Conservation (phyloP, 768 basidiomycete genomes). For the Phanerodontia chrysosporium region DNA sequence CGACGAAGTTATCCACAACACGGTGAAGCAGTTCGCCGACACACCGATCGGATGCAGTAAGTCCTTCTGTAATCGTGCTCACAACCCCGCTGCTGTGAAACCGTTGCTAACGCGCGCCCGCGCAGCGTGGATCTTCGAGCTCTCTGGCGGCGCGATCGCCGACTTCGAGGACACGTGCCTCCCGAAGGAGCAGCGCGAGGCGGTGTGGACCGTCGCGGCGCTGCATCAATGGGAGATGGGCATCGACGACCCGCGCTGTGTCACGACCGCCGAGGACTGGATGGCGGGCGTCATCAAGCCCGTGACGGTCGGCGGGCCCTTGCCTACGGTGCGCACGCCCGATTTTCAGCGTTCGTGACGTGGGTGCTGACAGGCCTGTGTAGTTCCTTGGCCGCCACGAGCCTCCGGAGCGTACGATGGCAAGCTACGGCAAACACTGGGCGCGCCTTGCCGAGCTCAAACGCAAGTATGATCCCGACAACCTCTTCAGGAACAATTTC, state of each 20-base stretch:
- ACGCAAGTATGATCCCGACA: conserved; percentile 68
- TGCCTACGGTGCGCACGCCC: conserved; percentile 66
- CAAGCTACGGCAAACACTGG: conserved; percentile 77
- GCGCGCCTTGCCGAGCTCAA: conserved; percentile 66
- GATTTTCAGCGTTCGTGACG: neutral
- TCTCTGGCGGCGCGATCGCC: conserved; percentile 74
- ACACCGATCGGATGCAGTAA: conserved; percentile 89
- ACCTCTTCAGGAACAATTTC: conserved; percentile 72
- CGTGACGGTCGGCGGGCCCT: conserved; percentile 73
- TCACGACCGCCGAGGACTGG: conserved; percentile 86
- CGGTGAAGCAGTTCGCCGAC: conserved; percentile 74
- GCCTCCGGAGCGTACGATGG: conserved; percentile 53
- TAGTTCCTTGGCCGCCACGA: conserved; percentile 79
- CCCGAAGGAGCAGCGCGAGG: conserved; percentile 75
- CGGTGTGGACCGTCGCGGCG: conserved; percentile 81
- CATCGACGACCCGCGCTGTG: conserved; percentile 74
- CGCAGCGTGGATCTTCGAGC: conserved; percentile 88
- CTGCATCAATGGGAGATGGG: conserved; percentile 92
- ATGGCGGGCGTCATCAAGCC: conserved; percentile 68
- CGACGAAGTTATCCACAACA: conserved; percentile 82
- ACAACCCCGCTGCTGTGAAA: neutral
- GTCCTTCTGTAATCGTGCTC: conserved; percentile 28
- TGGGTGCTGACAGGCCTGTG: neutral
- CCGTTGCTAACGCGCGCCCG: neutral
- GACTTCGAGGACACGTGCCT: conserved; percentile 74